Evolutionary conservation across 2,329 filamentous ascomycete genomes (phyloP).

Genomic region (Dothideomycetes sp.): DNA sequence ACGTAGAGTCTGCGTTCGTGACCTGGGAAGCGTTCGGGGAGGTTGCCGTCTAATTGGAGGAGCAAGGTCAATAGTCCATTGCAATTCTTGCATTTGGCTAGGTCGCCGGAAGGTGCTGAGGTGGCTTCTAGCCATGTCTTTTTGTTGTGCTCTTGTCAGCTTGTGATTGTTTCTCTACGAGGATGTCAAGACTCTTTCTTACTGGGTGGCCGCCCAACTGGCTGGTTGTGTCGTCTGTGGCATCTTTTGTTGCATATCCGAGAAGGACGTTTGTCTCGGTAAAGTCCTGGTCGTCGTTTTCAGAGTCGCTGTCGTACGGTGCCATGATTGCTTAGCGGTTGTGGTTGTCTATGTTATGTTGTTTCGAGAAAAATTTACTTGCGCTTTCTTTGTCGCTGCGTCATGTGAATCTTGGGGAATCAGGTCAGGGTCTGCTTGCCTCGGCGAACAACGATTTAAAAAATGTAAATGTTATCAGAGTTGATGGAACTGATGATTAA

Average conservation of each 20-base stretch:
- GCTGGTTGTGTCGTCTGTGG: slow-evolving; percentile 73
- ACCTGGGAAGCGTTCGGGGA: slow-evolving; percentile 75
- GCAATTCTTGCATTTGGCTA: slow-evolving; percentile 83
- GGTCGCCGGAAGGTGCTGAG: slow-evolving; percentile 60
- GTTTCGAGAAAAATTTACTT: slow-evolving; percentile 10
- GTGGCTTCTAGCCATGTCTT: slow-evolving; percentile 77
- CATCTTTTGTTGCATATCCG: slow-evolving; percentile 75
- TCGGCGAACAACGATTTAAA: too few relatives aligned
- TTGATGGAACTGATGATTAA: too few relatives aligned
- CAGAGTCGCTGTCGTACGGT: slow-evolving; percentile 63
- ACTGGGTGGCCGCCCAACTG: slow-evolving; percentile 82
- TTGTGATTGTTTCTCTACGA: background rate
- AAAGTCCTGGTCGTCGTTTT: slow-evolving; percentile 61
- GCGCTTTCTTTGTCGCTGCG: background rate
- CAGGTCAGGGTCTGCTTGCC: too few relatives aligned
- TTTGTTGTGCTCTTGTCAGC: background rate
- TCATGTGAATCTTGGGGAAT: slow-evolving; percentile 5
- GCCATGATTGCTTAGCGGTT: slow-evolving; percentile 44
- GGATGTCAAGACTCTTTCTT: slow-evolving; percentile 31
- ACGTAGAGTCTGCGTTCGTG: slow-evolving; percentile 85
- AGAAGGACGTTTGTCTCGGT: slow-evolving; percentile 81
- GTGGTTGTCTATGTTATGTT: background rate
- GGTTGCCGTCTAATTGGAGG: slow-evolving; percentile 82
- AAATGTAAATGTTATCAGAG: too few relatives aligned
- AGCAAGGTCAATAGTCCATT: slow-evolving; percentile 74